Evolutionary conservation across 2,329 filamentous ascomycete species (phyloP).

Genomic region (Aspergillus glaucus): DNA sequence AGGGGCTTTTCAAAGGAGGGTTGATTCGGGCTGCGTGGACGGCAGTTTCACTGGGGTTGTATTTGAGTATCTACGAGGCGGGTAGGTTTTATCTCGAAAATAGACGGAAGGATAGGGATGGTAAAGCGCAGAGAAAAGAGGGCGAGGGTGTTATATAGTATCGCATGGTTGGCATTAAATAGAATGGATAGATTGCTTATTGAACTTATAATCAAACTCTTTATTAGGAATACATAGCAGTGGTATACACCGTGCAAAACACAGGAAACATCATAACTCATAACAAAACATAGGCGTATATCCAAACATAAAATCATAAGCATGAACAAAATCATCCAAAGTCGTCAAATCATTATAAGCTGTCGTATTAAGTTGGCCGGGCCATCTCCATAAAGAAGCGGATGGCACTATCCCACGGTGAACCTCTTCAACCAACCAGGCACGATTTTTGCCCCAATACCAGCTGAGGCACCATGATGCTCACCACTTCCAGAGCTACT

Average conservation of each 20-base stretch:
- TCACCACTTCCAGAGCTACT: conserved; percentile 38
- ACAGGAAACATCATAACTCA: not conserved
- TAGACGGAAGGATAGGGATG: conserved; percentile 17
- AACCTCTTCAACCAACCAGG: conserved; percentile 41
- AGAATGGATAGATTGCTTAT: too few species aligned
- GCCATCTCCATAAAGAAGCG: too few species aligned
- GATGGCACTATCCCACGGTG: conserved; percentile 10
- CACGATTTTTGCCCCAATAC: conserved; percentile 19
- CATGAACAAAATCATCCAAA: conserved; percentile 4
- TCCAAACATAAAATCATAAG: conserved; percentile 1
- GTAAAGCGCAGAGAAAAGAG: not conserved
- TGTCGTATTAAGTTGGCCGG: too few species aligned
- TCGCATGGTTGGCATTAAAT: not conserved
- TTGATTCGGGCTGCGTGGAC: conserved; percentile 72
- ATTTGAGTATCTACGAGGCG: conserved; percentile 79
- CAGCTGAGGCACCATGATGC: conserved; percentile 30
- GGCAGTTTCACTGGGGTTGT: conserved; percentile 72
- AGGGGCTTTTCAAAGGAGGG: conserved; percentile 68
- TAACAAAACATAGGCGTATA: conserved; percentile 3
- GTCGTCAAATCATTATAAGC: not conserved
- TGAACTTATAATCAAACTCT: too few species aligned
- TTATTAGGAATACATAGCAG: too few species aligned
- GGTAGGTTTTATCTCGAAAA: conserved; percentile 57
- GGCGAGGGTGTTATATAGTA: conserved; percentile 4
- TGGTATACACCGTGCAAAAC: too few species aligned